Base-by-base conservation (phyloP, 352 stramenopile genomes). In the Pythium myriotylum region DNA sequence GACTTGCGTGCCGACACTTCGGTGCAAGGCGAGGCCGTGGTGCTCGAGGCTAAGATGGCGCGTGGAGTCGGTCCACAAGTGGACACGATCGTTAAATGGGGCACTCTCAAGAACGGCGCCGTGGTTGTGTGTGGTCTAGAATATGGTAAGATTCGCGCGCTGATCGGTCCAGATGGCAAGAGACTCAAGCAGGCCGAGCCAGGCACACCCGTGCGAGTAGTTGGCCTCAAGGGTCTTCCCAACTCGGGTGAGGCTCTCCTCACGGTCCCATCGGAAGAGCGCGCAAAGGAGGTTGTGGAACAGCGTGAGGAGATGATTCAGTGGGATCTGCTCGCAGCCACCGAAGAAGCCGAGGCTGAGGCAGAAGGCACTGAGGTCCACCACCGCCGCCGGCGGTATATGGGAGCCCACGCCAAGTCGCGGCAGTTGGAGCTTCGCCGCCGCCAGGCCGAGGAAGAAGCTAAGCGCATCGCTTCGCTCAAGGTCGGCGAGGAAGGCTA, bases 41-140 rank as follows among this genome's bases (percentile, higher is more conserved):
- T 99, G 27, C 76, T 99, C 17, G 98, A 99, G 71, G 93, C 95
- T 8, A 92, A 89, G 49, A 77, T 99, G n/a, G 88, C 97, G 65
- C 89, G 89, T 39, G 96, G 86, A 17, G 82, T 99, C 4, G 97
- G 97, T 52, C 96, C 92, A 41, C 89, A 98, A 48, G 92, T 98
- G 23, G 98, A 98, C 48, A 86, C 89, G 24, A 89, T 99, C 50
- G 92, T 99, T 35, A 97, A 98, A 73, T 98, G 96, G 77, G 98
- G 98, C 54, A 98, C 94, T n/a, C 75, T 99, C 39, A 84, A 88
- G 53, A 86, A 97, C 41, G 97, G 97, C 20, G 88, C 97, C 43
- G 84, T 93, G 53, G 97, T 99, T 52, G 93, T 99, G 12, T 98
- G 95, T 19, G 97, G 97, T 35, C 77, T 96, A 56, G 90, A 98